phyloP scores from a whole-genome alignment of 352 stramenopile genomes.

The Globisporangium viniferum region DNA sequence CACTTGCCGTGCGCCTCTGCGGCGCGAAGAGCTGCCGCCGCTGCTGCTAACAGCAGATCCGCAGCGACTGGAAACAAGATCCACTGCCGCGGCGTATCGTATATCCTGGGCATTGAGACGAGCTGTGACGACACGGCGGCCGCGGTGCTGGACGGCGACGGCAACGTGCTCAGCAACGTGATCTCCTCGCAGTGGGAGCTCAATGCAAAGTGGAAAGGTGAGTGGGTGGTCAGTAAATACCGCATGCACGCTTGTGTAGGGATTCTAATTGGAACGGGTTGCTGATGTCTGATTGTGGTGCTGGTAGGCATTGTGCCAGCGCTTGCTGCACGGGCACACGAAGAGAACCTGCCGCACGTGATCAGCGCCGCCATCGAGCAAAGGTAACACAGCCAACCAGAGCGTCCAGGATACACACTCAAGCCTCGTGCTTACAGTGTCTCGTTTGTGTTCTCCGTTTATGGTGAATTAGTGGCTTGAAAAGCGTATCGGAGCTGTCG shows the following conservation, averaged over 20 bases:
- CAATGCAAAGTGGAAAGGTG: conserved; percentile 82
- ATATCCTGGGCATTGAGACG: conserved; percentile 94
- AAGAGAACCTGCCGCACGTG: conserved; percentile 94
- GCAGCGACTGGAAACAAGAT: not conserved
- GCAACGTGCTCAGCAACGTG: conserved; percentile 90
- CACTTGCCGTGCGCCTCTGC: not conserved
- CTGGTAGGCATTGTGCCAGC: conserved; percentile 92
- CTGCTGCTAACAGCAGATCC: not conserved
- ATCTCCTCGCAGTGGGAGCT: conserved; percentile 93
- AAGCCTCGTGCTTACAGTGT: not conserved
- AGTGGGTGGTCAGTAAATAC: not conserved
- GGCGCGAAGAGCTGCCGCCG: not conserved
- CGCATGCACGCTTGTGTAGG: not conserved
- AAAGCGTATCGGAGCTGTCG: conserved; percentile 82
- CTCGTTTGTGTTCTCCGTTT: not conserved
- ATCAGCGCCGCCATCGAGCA: conserved; percentile 88
- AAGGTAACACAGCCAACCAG: conserved; percentile 40
- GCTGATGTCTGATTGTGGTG: not conserved
- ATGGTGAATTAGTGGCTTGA: conserved; percentile 45
- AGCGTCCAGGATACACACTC: not conserved
- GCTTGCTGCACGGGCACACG: conserved; percentile 92
- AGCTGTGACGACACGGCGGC: conserved; percentile 94
- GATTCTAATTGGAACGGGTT: not conserved
- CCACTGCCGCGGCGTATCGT: conserved; percentile 38
- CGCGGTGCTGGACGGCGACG: conserved; percentile 88